Evolutionary conservation across 2,329 filamentous ascomycete genomes (phyloP), one percentile per base, ranked within the genome.

Genomic region (Fusarium staphyleae): DNA sequence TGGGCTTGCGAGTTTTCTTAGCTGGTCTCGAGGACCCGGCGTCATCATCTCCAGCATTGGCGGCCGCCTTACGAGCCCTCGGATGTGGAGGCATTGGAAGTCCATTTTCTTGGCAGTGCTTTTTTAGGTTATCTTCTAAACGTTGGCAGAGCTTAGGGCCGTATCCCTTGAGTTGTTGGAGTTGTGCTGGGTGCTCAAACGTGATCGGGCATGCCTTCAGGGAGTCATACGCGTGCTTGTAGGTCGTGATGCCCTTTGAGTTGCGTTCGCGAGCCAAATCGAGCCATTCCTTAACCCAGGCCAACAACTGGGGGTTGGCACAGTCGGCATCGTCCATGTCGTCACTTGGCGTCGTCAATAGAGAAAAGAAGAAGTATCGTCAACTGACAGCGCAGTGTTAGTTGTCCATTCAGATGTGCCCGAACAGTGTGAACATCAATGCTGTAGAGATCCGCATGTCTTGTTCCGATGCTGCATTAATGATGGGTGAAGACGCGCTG

Each of bases 261-360:
- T 88, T 90, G 37, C 82, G 82, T 62, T 90, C 84, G 41, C 82
- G 80, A 11, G 88, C 89, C 33, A 82, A 70, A 36, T 92, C 87
- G 42, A 88, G 81, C 88, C 87, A 91, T 76, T 92, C 88, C 67
- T 89, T 87, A 43, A 93, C 84, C 86, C 88, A 93, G 60, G 76
- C 75, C 10, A 93, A 79, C 8, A 91, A 79, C 33, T 90, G 78
- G 5, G 89, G 86, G 65, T 95, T 95, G 13, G 85, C 81, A 60
- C 83, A 87, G 22, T 77, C 73, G 24, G 74, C 66, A 36, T 71
- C 70, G 29, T 69, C 70, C 72, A 74, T 74, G 53, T 36, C 33
- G 46, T 33, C 48, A 41, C 48, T 14, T 28, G 32, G 13, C 48
- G 22, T 16, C 2, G 34, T 37, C 11, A 39, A 14, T 19, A 32